Conservation (phyloP, 2,329 filamentous ascomycete genomes). For the Fonsecaea monophora region DNA sequence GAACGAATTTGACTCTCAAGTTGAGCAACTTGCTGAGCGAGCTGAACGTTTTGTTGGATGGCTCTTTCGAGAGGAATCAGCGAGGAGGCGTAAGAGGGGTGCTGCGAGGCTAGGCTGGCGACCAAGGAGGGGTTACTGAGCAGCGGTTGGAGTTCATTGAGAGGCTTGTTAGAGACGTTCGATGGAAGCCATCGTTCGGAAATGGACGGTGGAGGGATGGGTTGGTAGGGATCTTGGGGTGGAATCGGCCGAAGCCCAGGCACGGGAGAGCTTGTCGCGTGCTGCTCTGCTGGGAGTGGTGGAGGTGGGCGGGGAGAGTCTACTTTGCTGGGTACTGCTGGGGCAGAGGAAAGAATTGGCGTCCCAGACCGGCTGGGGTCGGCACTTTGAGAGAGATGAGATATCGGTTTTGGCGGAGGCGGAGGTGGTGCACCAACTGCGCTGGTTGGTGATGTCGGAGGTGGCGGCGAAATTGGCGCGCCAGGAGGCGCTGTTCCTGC, state of each 20-base stretch:
- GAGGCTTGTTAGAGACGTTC: conserved; percentile 33
- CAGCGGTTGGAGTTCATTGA: conserved; percentile 71
- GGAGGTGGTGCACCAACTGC: conserved; percentile 25
- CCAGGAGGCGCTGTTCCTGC: not conserved
- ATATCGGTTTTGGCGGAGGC: conserved; percentile 35
- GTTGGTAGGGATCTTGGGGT: conserved; percentile 32
- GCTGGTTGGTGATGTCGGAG: conserved; percentile 24
- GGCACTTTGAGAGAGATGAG: conserved; percentile 27
- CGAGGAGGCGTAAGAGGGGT: conserved; percentile 73
- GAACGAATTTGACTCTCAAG: conserved; percentile 57
- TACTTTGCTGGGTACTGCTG: conserved; percentile 47
- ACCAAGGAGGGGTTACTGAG: conserved; percentile 73
- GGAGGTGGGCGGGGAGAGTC: conserved; percentile 38
- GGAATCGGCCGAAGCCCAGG: conserved; percentile 36
- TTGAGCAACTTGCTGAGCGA: conserved; percentile 60
- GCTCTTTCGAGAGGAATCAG: conserved; percentile 69
- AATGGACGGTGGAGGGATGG: conserved; percentile 40
- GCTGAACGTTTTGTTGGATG: conserved; percentile 73
- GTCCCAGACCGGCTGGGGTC: conserved; percentile 30
- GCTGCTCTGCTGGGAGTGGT: conserved; percentile 48
- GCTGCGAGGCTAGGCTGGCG: conserved; percentile 75
- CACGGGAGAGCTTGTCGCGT: conserved; percentile 34
- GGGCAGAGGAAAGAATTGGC: conserved; percentile 42
- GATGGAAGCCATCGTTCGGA: conserved; percentile 35
- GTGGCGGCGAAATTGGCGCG: conserved; percentile 17